Percentiles rank a stretch among this genome's conserved stretches.
Evolutionary conservation across 129 eudicot genomes (phyloP).

Genomic region (Flaveria brownii): DNA sequence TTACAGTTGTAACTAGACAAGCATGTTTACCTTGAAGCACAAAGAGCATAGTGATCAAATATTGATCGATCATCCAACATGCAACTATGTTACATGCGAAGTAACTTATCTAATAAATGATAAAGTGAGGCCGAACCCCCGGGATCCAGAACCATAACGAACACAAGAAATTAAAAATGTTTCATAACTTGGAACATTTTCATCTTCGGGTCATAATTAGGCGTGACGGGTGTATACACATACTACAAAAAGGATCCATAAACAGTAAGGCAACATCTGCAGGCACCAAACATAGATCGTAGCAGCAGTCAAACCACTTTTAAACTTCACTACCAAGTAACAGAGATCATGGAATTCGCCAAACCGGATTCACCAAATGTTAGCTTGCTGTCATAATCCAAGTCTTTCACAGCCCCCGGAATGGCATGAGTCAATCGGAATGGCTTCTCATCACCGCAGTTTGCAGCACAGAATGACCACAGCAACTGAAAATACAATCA

Average conservation of each 20-base stretch:
- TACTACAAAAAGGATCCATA: slow-evolving; percentile 3
- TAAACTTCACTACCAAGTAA: slow-evolving; percentile 57
- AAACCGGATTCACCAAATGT: slow-evolving; percentile 72
- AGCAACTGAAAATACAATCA: slow-evolving; percentile 47
- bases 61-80: too few relatives aligned
- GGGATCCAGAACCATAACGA: not conserved
- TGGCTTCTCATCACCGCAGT: slow-evolving; percentile 51
- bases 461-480: slow-evolving; percentile 78
- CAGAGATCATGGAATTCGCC: slow-evolving; percentile 68
- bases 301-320: slow-evolving; percentile 9
- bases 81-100: too few relatives aligned
- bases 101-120: too few relatives aligned
- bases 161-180: not conserved
- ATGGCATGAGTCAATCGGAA: slow-evolving; percentile 65
- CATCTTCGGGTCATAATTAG: slow-evolving; percentile 4
- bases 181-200: slow-evolving; percentile 7
- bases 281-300: slow-evolving; percentile 6
- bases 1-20: too few relatives aligned
- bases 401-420: slow-evolving; percentile 55
- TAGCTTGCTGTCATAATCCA: slow-evolving; percentile 46
- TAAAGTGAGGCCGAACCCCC: too few relatives aligned
- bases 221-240: not conserved
- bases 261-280: not conserved
- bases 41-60: too few relatives aligned
- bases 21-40: too few relatives aligned